Conservation (phyloP, 2,329 filamentous ascomycete species). For the Daldinia sp. region DNA sequence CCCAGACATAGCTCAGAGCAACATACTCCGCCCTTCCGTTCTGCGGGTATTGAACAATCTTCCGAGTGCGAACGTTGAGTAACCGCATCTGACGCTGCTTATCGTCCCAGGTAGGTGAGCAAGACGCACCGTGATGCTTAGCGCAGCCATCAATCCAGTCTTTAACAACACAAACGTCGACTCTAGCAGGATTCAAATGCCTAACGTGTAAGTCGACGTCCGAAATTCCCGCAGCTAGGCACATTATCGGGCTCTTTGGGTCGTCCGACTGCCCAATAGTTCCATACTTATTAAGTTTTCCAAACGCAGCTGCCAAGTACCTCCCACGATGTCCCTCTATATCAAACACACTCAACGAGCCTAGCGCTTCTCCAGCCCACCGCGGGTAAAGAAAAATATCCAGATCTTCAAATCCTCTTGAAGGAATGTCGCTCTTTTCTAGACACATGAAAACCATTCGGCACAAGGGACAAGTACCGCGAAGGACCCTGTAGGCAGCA, state of each 20-base stretch:
- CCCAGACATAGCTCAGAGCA: constrained; percentile 5
- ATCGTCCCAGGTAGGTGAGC: not conserved
- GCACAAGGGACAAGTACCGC: not conserved
- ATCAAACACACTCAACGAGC: not conserved
- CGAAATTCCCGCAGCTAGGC: not conserved
- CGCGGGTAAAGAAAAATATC: not conserved
- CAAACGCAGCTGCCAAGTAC: not conserved
- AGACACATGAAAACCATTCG: constrained; percentile 1
- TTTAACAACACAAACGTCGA: not conserved
- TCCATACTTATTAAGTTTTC: not conserved
- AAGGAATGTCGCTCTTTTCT: not conserved
- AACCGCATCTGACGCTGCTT: not conserved
- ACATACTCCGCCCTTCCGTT: not conserved
- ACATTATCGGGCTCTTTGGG: not conserved
- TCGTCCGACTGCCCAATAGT: not conserved
- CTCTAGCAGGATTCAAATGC: not conserved
- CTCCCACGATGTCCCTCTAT: not conserved
- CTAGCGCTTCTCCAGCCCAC: not conserved
- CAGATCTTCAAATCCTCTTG: not conserved
- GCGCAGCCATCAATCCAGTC: not conserved
- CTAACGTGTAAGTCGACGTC: not conserved
- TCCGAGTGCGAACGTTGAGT: not conserved
- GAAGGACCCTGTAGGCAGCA: not conserved
- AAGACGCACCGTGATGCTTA: not conserved
- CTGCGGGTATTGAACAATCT: constrained; percentile 1